Conservation (phyloP, 1,139 yeast genomes). For the Diutina mesorugosa region DNA sequence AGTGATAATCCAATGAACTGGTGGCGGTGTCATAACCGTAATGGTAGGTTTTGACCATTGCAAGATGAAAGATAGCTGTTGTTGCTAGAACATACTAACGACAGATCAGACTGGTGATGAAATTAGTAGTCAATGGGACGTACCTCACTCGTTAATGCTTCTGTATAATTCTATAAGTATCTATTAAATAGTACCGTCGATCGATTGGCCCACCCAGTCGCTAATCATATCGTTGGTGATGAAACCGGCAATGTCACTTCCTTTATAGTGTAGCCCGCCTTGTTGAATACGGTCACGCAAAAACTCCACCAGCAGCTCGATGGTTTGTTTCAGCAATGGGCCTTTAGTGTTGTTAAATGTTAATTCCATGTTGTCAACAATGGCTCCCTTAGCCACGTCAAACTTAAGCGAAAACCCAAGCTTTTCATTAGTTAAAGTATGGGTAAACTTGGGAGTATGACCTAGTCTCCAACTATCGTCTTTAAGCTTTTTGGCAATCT, state of each 20-base stretch:
- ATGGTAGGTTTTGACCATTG: no score
- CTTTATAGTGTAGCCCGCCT: slow-evolving; percentile 18
- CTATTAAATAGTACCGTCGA: slow-evolving; percentile 26
- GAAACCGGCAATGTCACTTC: slow-evolving; percentile 33
- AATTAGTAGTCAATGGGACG: no score
- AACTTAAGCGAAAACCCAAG: slow-evolving; percentile 21
- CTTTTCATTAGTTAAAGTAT: slow-evolving; percentile 17
- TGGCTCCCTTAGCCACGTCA: slow-evolving; percentile 14
- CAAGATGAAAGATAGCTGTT: no score
- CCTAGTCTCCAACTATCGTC: slow-evolving; percentile 69
- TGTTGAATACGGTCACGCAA: slow-evolving; percentile 15
- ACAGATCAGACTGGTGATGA: no score
- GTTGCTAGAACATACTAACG: no score
- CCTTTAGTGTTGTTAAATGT: neutral
- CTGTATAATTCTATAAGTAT: neutral
- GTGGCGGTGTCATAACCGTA: neutral
- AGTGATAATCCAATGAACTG: no score
- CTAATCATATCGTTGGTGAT: slow-evolving; percentile 29
- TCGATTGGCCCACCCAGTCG: slow-evolving; percentile 33
- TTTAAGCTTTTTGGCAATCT: slow-evolving; percentile 29
- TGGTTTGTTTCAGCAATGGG: slow-evolving; percentile 6
- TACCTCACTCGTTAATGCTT: no score
- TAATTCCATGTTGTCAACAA: neutral
- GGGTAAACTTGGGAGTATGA: slow-evolving; percentile 53
- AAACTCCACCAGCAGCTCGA: slow-evolving; percentile 11